Percentiles rank a stretch among this genome's conserved stretches.
These are phyloP conservation scores for Podaxis sp. DNA, from an alignment of 768 basidiomycete genomes.

Conservation along the genomic window DNA sequence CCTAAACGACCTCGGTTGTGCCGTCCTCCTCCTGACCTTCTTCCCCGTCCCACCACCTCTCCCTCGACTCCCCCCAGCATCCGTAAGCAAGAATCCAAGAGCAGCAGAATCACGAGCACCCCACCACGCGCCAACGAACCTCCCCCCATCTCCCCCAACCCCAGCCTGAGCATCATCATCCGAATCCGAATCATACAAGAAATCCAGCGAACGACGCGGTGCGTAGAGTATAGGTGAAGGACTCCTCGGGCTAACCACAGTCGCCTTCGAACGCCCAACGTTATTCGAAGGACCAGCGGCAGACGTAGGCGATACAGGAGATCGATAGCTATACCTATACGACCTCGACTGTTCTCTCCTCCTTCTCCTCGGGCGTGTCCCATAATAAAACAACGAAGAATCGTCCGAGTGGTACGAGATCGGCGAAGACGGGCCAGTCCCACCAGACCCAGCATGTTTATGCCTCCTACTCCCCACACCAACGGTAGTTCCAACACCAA, in stretches of 20 bases:
- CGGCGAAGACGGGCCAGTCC: neutral
- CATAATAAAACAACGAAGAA: slow-evolving; percentile 3
- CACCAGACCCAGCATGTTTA: neutral
- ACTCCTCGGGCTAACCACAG: neutral
- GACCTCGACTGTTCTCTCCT: slow-evolving; percentile 23
- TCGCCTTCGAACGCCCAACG: neutral
- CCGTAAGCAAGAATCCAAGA: neutral
- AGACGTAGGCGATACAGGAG: slow-evolving; percentile 1
- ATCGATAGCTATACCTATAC: slow-evolving; percentile 26
- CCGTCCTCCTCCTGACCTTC: slow-evolving; percentile 1
- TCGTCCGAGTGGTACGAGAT: slow-evolving; percentile 12
- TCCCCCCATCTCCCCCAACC: neutral
- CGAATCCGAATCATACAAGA: slow-evolving; percentile 5
- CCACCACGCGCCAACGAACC: neutral
- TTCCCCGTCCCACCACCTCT: neutral
- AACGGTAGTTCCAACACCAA: neutral
- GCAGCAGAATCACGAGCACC: neutral
- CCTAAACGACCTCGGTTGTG: slow-evolving; percentile 5
- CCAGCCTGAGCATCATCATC: neutral
- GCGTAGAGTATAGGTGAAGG: slow-evolving; percentile 9
- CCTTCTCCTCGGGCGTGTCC: slow-evolving; percentile 15
- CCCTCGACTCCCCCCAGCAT: neutral
- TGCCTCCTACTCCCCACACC: neutral
- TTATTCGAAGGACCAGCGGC: neutral
- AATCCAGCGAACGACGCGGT: slow-evolving; percentile 2